These are phyloP conservation scores for Allium sativum DNA, from an alignment of 106 monocot species.

Conservation along the genomic window DNA sequence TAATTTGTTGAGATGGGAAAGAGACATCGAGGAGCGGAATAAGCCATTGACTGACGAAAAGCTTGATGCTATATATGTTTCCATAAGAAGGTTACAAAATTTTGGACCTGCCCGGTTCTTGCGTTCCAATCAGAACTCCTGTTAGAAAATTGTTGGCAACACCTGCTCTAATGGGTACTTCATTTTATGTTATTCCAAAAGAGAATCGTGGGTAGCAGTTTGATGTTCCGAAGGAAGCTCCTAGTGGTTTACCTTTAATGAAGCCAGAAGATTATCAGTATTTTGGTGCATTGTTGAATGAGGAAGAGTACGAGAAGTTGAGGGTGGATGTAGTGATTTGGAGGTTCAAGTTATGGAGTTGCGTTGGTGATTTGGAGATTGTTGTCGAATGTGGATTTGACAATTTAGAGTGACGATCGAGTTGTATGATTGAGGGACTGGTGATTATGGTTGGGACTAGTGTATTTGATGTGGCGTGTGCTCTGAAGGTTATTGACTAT, in stretches of 20 bases:
- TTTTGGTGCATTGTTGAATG: constrained; percentile 81
- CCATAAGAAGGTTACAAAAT: constrained; percentile 95
- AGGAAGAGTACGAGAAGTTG: constrained; percentile 85
- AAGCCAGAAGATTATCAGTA: constrained; percentile 98
- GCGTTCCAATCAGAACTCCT: constrained; percentile 87
- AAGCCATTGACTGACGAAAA: constrained; percentile 87
- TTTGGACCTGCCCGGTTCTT: constrained; percentile 78
- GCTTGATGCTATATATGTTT: constrained; percentile 84
- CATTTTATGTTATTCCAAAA: constrained; percentile 83
- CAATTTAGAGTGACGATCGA: no score
- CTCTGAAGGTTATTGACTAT: no score
- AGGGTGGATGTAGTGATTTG: no score
- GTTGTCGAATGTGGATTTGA: no score
- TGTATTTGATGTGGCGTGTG: no score
- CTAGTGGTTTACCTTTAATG: constrained; percentile 91
- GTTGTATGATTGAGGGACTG: no score
- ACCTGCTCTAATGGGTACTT: constrained; percentile 85
- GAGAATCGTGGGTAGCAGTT: constrained; percentile 98
- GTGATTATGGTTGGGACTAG: no score
- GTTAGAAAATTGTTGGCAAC: constrained; percentile 92
- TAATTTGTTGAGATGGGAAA: constrained; percentile 84
- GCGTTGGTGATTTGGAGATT: no score
- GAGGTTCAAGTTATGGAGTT: no score
- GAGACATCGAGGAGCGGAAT: constrained; percentile 95
- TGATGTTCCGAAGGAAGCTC: constrained; percentile 93